phyloP scores from a whole-genome alignment of 1,284 basidiomycete genomes.

The Leccinum pachyderme region DNA sequence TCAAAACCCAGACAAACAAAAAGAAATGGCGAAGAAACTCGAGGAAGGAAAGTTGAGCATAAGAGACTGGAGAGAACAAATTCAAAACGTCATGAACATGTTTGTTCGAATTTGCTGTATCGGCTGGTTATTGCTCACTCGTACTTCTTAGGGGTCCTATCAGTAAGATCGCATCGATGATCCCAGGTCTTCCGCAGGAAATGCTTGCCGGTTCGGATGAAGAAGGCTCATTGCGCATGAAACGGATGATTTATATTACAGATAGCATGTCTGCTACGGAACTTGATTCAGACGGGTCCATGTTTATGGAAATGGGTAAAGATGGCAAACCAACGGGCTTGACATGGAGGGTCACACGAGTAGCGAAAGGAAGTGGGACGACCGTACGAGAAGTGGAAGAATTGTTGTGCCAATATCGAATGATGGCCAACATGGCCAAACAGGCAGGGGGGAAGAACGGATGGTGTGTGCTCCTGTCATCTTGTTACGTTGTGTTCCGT shows the following conservation, averaged over 20 bases:
- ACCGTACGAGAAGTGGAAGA: conserved; percentile 97
- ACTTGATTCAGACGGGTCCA: conserved; percentile 93
- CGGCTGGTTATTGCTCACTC: conserved; percentile 5
- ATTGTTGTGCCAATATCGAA: conserved; percentile 89
- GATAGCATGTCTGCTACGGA: conserved; percentile 95
- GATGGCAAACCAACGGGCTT: conserved; percentile 80
- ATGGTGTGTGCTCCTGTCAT: conserved; percentile 49
- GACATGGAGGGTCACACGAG: conserved; percentile 85
- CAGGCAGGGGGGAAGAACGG: conserved; percentile 96
- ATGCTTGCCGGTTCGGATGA: conserved; percentile 89
- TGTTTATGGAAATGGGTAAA: conserved; percentile 83
- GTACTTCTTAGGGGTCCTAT: conserved; percentile 78
- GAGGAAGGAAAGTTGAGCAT: conserved; percentile 97
- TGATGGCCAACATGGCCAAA: conserved; percentile 98
- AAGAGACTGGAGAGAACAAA: conserved; percentile 97
- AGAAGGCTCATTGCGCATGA: conserved; percentile 89
- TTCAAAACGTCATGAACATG: conserved; percentile 98
- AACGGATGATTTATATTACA: conserved; percentile 98
- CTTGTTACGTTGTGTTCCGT: conserved; percentile 5
- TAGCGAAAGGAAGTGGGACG: conserved; percentile 94
- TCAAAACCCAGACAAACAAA: conserved; percentile 94
- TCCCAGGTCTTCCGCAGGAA: conserved; percentile 91
- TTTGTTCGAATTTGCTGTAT: conserved; percentile 36
- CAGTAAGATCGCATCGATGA: conserved; percentile 98
- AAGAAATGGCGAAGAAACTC: conserved; percentile 97